Evolutionary conservation across 495 filamentous ascomycete species (phyloP).

Genomic region (Cenococcum geophilum): DNA sequence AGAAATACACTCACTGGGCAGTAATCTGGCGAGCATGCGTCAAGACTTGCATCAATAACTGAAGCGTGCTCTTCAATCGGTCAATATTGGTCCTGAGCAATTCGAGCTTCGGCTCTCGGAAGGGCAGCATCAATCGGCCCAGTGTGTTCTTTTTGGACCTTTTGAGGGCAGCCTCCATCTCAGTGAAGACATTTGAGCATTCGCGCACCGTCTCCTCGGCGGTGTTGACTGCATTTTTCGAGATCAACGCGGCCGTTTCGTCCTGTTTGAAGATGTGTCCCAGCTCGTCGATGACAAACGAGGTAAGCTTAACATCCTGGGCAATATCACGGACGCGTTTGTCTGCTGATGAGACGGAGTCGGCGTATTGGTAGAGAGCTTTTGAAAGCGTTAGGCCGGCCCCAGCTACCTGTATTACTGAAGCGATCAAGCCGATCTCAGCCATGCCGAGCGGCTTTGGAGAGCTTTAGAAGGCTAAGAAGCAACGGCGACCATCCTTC

Average conservation of each 20-base stretch:
- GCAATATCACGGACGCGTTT: conserved; percentile 30
- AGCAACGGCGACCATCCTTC: neutral
- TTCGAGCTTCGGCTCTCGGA: conserved; percentile 28
- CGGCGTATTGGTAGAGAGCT: conserved; percentile 31
- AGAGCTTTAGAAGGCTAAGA: neutral
- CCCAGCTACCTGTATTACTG: conserved; percentile 28
- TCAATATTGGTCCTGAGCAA: conserved; percentile 28
- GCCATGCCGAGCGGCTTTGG: conserved; percentile 9
- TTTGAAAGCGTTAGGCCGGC: conserved; percentile 27
- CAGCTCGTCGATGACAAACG: conserved; percentile 28
- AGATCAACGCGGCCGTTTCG: conserved; percentile 16
- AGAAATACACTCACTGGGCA: conserved; percentile 16
- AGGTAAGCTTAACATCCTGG: conserved; percentile 28
- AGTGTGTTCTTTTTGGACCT: conserved; percentile 22
- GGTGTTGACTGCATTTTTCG: conserved; percentile 25
- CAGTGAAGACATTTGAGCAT: conserved; percentile 25
- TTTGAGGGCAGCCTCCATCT: conserved; percentile 23
- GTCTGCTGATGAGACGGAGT: conserved; percentile 25
- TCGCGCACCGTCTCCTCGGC: conserved; percentile 29
- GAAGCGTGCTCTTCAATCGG: conserved; percentile 29
- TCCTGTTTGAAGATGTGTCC: conserved; percentile 21
- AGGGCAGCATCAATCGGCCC: conserved; percentile 23
- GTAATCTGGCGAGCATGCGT: conserved; percentile 26
- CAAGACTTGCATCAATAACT: conserved; percentile 30
- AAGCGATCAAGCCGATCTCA: conserved; percentile 29